A percentile compares a stretch with the other conserved stretches of the same genome.
These are phyloP conservation scores for Plasmodium chabaudi DNA, from an alignment of 169 alveolate genomes.

Conservation along the genomic window DNA sequence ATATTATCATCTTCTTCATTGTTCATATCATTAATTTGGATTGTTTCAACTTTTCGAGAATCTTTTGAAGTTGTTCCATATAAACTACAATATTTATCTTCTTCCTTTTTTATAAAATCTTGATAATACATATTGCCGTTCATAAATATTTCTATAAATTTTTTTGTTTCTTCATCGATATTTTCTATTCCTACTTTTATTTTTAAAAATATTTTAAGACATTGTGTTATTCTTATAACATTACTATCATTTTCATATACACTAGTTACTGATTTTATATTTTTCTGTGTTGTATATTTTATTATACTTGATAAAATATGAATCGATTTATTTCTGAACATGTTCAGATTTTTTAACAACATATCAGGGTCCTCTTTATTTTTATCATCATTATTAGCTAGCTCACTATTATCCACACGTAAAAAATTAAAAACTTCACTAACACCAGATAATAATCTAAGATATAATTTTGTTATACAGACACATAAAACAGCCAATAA, in stretches of 20 bases:
- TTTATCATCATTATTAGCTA: neutral
- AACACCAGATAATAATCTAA: slow-evolving; percentile 25
- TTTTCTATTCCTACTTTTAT: neutral
- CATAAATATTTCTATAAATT: slow-evolving; percentile 28
- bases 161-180: slow-evolving; percentile 17
- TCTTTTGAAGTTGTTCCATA: slow-evolving; percentile 28
- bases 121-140: slow-evolving; percentile 59
- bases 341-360: neutral
- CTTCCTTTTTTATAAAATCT: slow-evolving; percentile 48
- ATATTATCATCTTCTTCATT: neutral
- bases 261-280: slow-evolving; percentile 2
- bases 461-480: slow-evolving; percentile 55
- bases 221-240: slow-evolving; percentile 57
- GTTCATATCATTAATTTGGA: neutral
- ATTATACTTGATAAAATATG: slow-evolving; percentile 47
- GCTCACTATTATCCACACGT: neutral
- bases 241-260: slow-evolving; percentile 64
- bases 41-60: neutral
- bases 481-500: slow-evolving; percentile 72
- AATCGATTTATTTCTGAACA: slow-evolving; percentile 38
- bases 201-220: slow-evolving; percentile 43
- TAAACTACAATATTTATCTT: slow-evolving; percentile 56
- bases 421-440: slow-evolving; percentile 30
- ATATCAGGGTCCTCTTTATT: neutral
- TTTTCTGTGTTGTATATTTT: slow-evolving; percentile 28